A percentile compares a stretch with the other conserved stretches of the same genome.
Conservation (phyloP, 1,139 yeast genomes). For the Wickerhamomyces sp. region DNA sequence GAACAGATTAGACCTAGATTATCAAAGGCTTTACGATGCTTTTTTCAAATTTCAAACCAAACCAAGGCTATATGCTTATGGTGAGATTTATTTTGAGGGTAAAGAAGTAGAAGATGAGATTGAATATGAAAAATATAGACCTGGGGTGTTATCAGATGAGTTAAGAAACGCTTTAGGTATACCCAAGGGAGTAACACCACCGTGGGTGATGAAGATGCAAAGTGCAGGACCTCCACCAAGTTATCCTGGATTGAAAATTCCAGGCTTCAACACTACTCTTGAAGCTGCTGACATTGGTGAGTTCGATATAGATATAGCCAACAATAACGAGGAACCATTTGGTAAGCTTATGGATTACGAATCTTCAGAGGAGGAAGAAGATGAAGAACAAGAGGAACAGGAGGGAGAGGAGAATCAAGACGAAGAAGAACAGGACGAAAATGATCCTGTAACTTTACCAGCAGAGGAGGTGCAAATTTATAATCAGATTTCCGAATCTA, state of each 20-base stretch:
- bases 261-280: slow-evolving; percentile 38
- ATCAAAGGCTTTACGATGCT: slow-evolving; percentile 76
- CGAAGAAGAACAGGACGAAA: slow-evolving; percentile 12
- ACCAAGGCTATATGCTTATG: slow-evolving; percentile 64
- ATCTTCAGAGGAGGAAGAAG: slow-evolving; percentile 27
- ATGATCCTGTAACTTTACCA: slow-evolving; percentile 15
- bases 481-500: slow-evolving; percentile 13
- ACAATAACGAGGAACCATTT: slow-evolving; percentile 38
- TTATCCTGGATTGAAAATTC: slow-evolving; percentile 62
- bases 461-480: slow-evolving; percentile 29
- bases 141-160: slow-evolving; percentile 62
- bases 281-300: slow-evolving; percentile 21
- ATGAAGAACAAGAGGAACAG: slow-evolving; percentile 17
- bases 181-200: slow-evolving; percentile 61
- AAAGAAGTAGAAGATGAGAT: slow-evolving; percentile 50
- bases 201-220: slow-evolving; percentile 77
- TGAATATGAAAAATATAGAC: slow-evolving; percentile 42
- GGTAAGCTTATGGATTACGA: slow-evolving; percentile 38
- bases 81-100: slow-evolving; percentile 81
- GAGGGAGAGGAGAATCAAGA: slow-evolving; percentile 11
- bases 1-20: slow-evolving; percentile 85
- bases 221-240: slow-evolving; percentile 83
- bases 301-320: slow-evolving; percentile 35
- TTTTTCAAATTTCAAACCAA: slow-evolving; percentile 77
- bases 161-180: slow-evolving; percentile 70